These are phyloP conservation scores for Asterella californica DNA, from an alignment of 225 moss, liverwort and hornwort genomes.

Conservation along the genomic window DNA sequence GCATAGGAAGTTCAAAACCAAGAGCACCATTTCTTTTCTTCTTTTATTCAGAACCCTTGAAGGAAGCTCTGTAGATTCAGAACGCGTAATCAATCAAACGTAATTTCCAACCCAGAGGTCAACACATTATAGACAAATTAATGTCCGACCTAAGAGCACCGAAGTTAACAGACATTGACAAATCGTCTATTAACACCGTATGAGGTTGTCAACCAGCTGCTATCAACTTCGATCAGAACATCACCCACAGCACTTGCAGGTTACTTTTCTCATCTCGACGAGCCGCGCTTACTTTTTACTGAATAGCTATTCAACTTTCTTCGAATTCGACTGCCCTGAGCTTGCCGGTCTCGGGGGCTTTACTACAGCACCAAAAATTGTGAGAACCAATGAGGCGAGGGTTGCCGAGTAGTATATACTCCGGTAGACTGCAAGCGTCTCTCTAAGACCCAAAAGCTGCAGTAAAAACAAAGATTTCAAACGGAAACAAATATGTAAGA, in stretches of 20 bases:
- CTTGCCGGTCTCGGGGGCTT: constrained; percentile 51
- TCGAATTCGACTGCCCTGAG: constrained; percentile 17
- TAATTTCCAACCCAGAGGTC: background rate
- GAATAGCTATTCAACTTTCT: constrained; percentile 10
- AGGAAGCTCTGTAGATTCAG: constrained; percentile 5
- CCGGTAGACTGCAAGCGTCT: constrained; percentile 71
- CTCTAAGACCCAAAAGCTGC: constrained; percentile 65
- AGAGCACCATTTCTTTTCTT: background rate
- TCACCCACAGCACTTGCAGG: too few species aligned
- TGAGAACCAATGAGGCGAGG: constrained; percentile 58
- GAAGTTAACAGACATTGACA: background rate
- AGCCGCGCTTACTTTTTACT: background rate
- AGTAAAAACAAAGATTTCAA: background rate
- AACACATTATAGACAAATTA: background rate
- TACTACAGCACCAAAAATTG: constrained; percentile 62
- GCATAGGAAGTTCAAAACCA: background rate
- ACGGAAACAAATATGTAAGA: background rate
- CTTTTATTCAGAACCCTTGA: background rate
- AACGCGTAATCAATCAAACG: background rate
- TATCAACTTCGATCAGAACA: background rate
- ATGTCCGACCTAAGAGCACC: background rate
- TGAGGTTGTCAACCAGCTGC: background rate
- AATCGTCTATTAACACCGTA: background rate
- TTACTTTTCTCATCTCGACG: too few species aligned
- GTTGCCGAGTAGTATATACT: constrained; percentile 83